A percentile compares a stretch with the other conserved stretches of the same genome.
These are phyloP conservation scores for Ustilago esculenta DNA, from an alignment of 1,284 basidiomycete genomes.

Conservation along the genomic window DNA sequence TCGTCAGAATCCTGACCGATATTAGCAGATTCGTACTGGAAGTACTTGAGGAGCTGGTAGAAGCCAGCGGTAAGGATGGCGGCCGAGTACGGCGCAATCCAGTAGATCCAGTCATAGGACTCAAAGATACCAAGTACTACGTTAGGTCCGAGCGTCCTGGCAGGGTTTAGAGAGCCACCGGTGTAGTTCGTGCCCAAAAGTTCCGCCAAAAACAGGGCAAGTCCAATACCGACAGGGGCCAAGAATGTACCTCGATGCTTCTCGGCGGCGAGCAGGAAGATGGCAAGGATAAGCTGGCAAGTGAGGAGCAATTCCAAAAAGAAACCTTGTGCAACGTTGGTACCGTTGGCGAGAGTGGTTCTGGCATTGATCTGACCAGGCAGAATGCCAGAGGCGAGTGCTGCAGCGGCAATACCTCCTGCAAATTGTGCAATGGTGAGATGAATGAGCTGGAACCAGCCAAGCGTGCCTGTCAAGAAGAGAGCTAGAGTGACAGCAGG, in stretches of 20 bases:
- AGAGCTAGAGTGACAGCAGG: conserved; percentile 70
- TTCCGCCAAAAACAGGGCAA: conserved; percentile 50
- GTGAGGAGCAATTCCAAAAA: conserved; percentile 70
- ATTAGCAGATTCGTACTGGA: conserved; percentile 52
- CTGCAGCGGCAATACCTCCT: conserved; percentile 70
- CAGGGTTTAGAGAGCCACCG: conserved; percentile 58
- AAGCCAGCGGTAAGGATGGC: conserved; percentile 46
- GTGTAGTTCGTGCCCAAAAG: conserved; percentile 57
- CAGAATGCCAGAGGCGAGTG: conserved; percentile 67
- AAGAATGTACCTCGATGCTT: conserved; percentile 68
- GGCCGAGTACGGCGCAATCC: conserved; percentile 45
- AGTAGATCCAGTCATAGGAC: conserved; percentile 55
- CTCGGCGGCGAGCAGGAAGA: conserved; percentile 70
- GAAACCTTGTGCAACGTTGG: conserved; percentile 57
- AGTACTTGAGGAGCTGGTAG: conserved; percentile 44
- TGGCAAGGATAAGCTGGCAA: conserved; percentile 66
- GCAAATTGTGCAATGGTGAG: conserved; percentile 68
- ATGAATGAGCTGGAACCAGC: conserved; percentile 67
- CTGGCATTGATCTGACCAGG: conserved; percentile 67
- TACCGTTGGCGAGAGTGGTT: conserved; percentile 66
- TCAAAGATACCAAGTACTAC: conserved; percentile 40
- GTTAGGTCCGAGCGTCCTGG: conserved; percentile 54
- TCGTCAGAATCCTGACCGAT: conserved; percentile 55
- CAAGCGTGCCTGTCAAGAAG: conserved; percentile 68
- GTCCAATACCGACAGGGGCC: conserved; percentile 57